phyloP scores from a whole-genome alignment of 2,329 filamentous ascomycete species.

The Clonostachys rosea region DNA sequence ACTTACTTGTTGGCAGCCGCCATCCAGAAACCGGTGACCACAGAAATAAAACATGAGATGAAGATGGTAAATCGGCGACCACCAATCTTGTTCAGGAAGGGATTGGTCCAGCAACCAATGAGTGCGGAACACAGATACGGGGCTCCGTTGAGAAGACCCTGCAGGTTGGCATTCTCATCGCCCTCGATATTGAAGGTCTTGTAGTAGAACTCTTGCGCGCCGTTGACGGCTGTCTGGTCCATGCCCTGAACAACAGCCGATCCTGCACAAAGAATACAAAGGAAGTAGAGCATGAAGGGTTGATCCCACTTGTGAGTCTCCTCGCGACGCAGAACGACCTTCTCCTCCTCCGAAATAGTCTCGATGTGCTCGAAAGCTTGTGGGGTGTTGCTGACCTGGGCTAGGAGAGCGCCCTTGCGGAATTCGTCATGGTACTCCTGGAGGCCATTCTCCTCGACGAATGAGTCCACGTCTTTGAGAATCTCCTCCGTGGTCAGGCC shows the following conservation, averaged over 20 bases:
- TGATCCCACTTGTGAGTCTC: slow-evolving; percentile 21
- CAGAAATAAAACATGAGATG: slow-evolving; percentile 51
- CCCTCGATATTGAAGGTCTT: slow-evolving; percentile 12
- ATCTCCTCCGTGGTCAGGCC: slow-evolving; percentile 19
- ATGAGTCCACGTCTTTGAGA: slow-evolving; percentile 25
- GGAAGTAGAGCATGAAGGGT: slow-evolving; percentile 24
- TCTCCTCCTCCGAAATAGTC: slow-evolving; percentile 18
- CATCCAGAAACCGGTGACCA: slow-evolving; percentile 49
- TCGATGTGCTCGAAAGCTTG: slow-evolving; percentile 19
- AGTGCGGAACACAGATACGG: slow-evolving; percentile 47
- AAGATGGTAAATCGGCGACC: slow-evolving; percentile 63
- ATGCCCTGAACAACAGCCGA: slow-evolving; percentile 61
- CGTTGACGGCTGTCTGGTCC: slow-evolving; percentile 62
- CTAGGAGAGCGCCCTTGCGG: slow-evolving; percentile 44
- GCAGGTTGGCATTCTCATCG: slow-evolving; percentile 30
- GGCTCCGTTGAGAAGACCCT: slow-evolving; percentile 50
- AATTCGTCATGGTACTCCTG: slow-evolving; percentile 35
- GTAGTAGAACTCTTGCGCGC: slow-evolving; percentile 44
- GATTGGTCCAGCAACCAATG: slow-evolving; percentile 25
- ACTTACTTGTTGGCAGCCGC: slow-evolving; percentile 50
- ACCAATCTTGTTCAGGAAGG: slow-evolving; percentile 51
- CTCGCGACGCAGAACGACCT: slow-evolving; percentile 17
- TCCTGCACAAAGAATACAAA: slow-evolving; percentile 24
- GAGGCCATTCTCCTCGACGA: slow-evolving; percentile 25
- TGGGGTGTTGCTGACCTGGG: slow-evolving; percentile 32